phyloP scores from a whole-genome alignment of 2,329 filamentous ascomycete genomes.

The Ophiostoma novo-ulmi region DNA sequence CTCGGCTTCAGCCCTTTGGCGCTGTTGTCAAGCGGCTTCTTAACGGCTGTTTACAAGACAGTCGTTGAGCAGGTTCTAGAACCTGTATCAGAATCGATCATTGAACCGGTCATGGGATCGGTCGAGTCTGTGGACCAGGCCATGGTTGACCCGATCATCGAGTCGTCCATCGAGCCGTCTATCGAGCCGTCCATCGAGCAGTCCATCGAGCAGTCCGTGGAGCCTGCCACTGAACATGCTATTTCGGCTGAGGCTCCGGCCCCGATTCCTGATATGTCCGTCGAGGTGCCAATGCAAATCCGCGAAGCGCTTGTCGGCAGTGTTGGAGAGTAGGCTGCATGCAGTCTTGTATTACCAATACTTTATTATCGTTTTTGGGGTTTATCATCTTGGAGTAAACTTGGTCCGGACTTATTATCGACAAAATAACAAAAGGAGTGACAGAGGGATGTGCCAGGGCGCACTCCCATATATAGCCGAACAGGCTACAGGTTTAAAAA shows the following conservation, averaged over 20 bases:
- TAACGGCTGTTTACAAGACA: slow-evolving; percentile 29
- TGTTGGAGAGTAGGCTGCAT: background rate
- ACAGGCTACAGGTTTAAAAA: background rate
- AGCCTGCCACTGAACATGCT: background rate
- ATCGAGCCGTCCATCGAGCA: background rate
- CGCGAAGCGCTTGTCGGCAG: background rate
- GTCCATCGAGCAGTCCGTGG: background rate
- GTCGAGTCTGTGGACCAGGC: background rate
- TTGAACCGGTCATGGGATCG: background rate
- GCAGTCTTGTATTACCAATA: background rate
- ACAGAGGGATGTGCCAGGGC: background rate
- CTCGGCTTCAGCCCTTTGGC: slow-evolving; percentile 40
- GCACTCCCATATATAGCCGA: background rate
- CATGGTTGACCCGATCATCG: background rate
- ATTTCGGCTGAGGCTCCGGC: background rate
- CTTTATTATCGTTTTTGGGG: background rate
- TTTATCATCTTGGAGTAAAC: background rate
- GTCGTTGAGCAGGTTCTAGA: slow-evolving; percentile 1
- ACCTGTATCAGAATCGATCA: background rate
- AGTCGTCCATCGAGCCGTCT: background rate
- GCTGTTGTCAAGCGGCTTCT: slow-evolving; percentile 39
- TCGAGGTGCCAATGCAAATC: slow-evolving; percentile 11
- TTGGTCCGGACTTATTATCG: background rate
- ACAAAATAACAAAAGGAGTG: background rate
- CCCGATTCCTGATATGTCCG: background rate